Conservation (phyloP, 257 asterid species). For the Avicennia marina region DNA sequence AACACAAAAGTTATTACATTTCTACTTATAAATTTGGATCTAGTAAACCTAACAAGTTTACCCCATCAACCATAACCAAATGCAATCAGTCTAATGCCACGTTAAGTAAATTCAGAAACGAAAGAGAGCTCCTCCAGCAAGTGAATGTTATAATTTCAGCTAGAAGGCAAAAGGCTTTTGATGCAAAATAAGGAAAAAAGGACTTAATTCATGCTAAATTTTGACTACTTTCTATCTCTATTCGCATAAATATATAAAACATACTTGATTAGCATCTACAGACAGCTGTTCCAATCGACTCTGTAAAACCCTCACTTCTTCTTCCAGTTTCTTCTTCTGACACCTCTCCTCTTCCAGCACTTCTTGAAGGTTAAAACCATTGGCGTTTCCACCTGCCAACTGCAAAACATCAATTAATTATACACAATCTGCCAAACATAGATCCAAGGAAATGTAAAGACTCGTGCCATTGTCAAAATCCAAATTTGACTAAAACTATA, state of each 20-base stretch:
- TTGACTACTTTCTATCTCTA: neutral
- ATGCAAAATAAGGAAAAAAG: neutral
- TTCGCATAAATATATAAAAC: constrained; percentile 1
- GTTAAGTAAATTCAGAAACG: too few species aligned
- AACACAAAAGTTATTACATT: neutral
- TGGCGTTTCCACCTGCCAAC: constrained; percentile 62
- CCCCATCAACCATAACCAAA: too few species aligned
- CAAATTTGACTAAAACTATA: constrained; percentile 26
- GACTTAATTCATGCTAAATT: constrained; percentile 18
- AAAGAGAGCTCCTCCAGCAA: neutral
- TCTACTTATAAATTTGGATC: too few species aligned
- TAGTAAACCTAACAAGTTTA: too few species aligned
- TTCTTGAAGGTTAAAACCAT: constrained; percentile 55
- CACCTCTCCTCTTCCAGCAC: constrained; percentile 74
- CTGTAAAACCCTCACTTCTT: constrained; percentile 73
- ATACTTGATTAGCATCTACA: constrained; percentile 73
- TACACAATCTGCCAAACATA: constrained; percentile 20
- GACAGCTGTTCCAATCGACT: constrained; percentile 71
- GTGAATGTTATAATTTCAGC: neutral
- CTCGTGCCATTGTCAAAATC: constrained; percentile 5
- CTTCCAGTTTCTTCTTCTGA: constrained; percentile 88
- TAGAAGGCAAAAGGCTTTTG: neutral
- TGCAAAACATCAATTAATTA: constrained; percentile 28
- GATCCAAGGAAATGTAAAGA: constrained; percentile 16
- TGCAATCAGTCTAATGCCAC: too few species aligned